Percentiles rank a stretch among this genome's conserved stretches.
These are phyloP conservation scores for Dendrocalamus sinicus DNA, from an alignment of 176 grass and related monocot species.

Conservation along the genomic window DNA sequence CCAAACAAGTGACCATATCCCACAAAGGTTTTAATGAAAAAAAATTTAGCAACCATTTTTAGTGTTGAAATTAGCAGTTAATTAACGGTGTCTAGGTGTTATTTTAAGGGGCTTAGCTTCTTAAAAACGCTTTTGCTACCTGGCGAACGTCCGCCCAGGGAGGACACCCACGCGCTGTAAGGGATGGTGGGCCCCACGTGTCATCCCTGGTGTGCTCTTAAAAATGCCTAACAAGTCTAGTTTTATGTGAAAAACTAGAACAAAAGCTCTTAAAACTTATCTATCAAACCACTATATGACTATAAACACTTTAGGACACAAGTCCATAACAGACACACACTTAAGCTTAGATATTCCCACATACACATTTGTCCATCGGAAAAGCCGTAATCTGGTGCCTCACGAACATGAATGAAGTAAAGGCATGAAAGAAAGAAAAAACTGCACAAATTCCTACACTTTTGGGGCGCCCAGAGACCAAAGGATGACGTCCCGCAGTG, in stretches of 20 bases:
- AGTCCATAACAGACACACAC: not conserved
- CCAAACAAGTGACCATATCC: no score
- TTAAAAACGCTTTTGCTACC: no score
- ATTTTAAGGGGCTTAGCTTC: no score
- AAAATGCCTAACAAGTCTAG: not conserved
- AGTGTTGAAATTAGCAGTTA: no score
- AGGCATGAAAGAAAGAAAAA: not conserved
- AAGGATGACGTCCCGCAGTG: conserved; percentile 19
- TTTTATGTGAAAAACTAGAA: not conserved
- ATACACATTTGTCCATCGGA: not conserved
- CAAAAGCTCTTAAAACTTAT: conserved; percentile 2
- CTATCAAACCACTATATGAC: not conserved
- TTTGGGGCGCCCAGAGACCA: conserved; percentile 29
- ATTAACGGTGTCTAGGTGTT: no score
- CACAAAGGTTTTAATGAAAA: no score
- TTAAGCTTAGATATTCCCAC: not conserved
- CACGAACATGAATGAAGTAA: not conserved
- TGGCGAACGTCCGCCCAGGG: no score
- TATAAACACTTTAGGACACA: not conserved
- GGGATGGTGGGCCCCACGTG: not conserved
- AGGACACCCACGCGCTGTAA: no score
- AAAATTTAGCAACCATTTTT: no score
- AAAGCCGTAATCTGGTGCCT: not conserved
- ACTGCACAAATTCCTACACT: conserved; percentile 23
- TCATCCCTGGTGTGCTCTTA: not conserved